Evolutionary conservation across 495 filamentous ascomycete genomes (phyloP), one percentile per base, ranked within the genome.

Genomic region (Daldinia vernicosa): DNA sequence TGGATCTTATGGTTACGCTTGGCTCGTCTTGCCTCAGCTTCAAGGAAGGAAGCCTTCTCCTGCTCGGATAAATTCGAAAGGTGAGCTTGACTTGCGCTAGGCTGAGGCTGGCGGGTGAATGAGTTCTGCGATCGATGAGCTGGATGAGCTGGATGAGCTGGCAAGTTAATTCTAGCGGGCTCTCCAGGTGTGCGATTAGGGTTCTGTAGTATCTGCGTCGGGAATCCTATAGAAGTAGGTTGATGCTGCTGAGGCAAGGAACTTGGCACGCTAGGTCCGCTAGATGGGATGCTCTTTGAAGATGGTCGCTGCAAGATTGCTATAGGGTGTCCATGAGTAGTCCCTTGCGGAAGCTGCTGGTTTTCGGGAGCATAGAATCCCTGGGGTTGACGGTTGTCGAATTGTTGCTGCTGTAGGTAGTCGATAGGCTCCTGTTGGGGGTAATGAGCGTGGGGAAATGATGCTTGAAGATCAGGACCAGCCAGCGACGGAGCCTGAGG

Each of bases 1-100:
- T 92, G 93, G 60, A 99, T 99, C 83, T 99, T 99, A 83, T 98
- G 95, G 76, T 98, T 98, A 32, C 95, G 89, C 81, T 99, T 99
- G 3, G 96, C 92, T 52, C 96, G 89, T 80, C 93, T 97, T 9
- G 95, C 94, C 77, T 98, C 95, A 71, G 97, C 95, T 66, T 91
- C 87, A 63, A 97, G 78, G 76, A 92, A 97, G 14, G 89, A 87
- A 15, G 89, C 84, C 66, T 94, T 93, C 55, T 90, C 86, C 56
- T 93, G 91, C 66, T 94, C 91, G n/a, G 90, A 88, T 56, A 97
- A 82, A 37, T 92, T 83, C 62, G 91, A 83, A 26, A 95, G 84
- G 73, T 97, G 94, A 85, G 90, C 79, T 87, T 89, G 68, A 86
- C 92, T 75, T 87, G 89, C 63, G 86, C 88, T 87, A 53, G 86